These are phyloP conservation scores for Xylaria multiplex DNA, from an alignment of 2,329 filamentous ascomycete species.

Conservation along the genomic window DNA sequence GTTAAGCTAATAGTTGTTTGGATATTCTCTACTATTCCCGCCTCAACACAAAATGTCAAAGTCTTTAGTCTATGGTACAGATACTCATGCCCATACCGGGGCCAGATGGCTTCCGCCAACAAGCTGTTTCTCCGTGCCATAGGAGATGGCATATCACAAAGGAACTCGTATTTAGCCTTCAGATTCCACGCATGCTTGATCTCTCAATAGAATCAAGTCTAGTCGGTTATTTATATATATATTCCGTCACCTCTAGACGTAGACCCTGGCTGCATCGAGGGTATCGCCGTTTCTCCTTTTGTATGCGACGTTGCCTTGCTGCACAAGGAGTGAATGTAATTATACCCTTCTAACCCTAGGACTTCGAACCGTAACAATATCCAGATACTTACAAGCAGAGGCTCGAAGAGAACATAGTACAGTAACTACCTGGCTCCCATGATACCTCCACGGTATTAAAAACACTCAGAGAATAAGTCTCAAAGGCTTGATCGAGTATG, in stretches of 20 bases:
- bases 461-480: background rate
- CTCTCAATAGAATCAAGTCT: slow-evolving; percentile 2
- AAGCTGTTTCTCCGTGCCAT: too few species aligned
- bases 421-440: too few species aligned
- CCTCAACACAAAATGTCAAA: too few species aligned
- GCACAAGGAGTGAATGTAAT: background rate
- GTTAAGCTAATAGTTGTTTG: too few species aligned
- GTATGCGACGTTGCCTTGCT: background rate
- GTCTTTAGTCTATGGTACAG: too few species aligned
- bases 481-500: background rate
- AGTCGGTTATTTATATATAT: slow-evolving; percentile 17
- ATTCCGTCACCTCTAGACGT: background rate
- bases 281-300: background rate
- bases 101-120: too few species aligned
- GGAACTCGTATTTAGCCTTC: background rate
- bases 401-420: background rate
- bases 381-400: background rate
- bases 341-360: background rate
- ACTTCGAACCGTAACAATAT: background rate
- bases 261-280: background rate
- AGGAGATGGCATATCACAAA: too few species aligned
- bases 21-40: too few species aligned
- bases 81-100: too few species aligned
- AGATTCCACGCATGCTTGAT: background rate
- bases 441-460: background rate